Conservation (phyloP, 192 early-diverging fungal genomes). For the Spinellus fusiger region DNA sequence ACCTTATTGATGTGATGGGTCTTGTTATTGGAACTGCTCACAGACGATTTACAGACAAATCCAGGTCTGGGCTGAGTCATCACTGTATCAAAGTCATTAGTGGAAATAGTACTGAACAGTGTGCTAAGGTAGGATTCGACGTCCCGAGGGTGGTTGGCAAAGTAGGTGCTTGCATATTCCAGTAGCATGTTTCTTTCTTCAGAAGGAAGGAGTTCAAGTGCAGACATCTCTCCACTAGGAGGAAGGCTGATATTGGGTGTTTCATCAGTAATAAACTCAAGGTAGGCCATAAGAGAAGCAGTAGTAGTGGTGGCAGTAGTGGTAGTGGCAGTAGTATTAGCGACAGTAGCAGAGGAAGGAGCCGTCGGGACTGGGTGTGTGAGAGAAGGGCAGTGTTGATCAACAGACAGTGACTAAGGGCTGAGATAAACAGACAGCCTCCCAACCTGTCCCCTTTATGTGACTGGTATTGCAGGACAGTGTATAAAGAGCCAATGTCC, state of each 20-base stretch:
- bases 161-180: conserved; percentile 1
- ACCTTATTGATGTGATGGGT: conserved; percentile 15
- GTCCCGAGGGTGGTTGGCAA: conserved; percentile 10
- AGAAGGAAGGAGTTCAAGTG: too few relatives aligned
- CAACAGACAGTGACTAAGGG: too few relatives aligned
- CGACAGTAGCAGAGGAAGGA: too few relatives aligned
- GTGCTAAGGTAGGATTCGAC: neutral
- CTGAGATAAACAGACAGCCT: too few relatives aligned
- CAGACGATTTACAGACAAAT: conserved; percentile 16
- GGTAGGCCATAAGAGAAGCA: neutral
- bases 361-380: too few relatives aligned
- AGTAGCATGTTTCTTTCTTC: too few relatives aligned
- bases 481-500: too few relatives aligned
- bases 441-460: too few relatives aligned
- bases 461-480: too few relatives aligned
- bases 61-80: conserved; percentile 16
- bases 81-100: conserved; percentile 1
- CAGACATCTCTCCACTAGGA: conserved; percentile 3
- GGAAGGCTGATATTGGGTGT: neutral
- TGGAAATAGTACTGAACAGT: neutral
- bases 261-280: neutral
- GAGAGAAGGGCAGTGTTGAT: too few relatives aligned
- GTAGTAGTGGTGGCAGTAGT: too few relatives aligned
- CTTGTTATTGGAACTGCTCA: neutral
- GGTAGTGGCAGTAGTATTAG: too few relatives aligned